Evolutionary conservation across 2,329 filamentous ascomycete genomes (phyloP), one percentile per base, ranked within the genome.

Genomic region (Didymella keratinophila): DNA sequence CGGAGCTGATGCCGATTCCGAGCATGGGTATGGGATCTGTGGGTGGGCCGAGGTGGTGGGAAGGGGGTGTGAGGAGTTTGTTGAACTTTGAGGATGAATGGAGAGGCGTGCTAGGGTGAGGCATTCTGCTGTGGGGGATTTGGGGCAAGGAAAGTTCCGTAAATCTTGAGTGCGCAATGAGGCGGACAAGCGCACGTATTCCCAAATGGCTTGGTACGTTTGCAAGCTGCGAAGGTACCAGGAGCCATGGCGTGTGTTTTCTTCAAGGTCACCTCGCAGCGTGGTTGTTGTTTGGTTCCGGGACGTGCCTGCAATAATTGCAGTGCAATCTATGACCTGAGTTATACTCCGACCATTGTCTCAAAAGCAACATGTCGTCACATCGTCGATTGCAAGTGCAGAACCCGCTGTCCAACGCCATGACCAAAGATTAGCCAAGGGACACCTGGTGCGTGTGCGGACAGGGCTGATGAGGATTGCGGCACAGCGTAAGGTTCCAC

Each of bases 401-500:
- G 2, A 41, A 14, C 41, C n/a, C 41, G 41, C 23, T 27, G 41
- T n/a, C n/a, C 21, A 41, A 20, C 14, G 20, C 37, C n/a, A 23
- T 41, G 18, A 14, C 37, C 37, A 20, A 41, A 41, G 11, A 41
- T 41, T 41, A 14, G 37, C 37, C 37, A 41, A 14, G 37, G 18
- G 11, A 14, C 18, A 14, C 37, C 20, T 41, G 37, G 36, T 11
- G 18, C 37, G 18, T 27, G 21, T 43, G 21, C 41, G 41, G 18
- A 20, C 41, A 43, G 41, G 34, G 51, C 34, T 47, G 51, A 27
- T 6, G 36, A 27, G 42, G 36, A 34, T n/a, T 41, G 32, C 23
- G 51, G 51, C 32, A 32, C 28, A 36, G 47, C 25, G 28, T 11
- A 12, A 14, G 14, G 46, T 45, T 45, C 25, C 43, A 45, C 43